These are phyloP conservation scores for Hippophae gyantsensis DNA, from an alignment of 306 rosid species.

Conservation along the genomic window DNA sequence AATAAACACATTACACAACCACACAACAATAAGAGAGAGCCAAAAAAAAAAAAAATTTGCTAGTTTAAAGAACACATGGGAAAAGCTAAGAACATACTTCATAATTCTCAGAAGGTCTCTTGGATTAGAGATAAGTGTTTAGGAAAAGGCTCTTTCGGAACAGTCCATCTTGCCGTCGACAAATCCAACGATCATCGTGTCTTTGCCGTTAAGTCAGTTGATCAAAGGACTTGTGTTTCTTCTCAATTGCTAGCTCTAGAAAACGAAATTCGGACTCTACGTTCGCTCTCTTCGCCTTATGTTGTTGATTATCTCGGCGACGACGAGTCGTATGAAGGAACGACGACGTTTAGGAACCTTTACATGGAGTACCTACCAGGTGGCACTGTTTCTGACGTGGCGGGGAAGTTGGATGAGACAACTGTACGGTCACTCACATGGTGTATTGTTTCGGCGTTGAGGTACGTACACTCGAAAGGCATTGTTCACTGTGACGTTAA, in stretches of 20 bases:
- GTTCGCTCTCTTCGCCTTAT: conserved; percentile 44
- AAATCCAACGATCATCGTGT: conserved; percentile 28
- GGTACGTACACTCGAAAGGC: conserved; percentile 43
- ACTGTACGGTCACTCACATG: conserved; percentile 40
- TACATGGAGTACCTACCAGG: conserved; percentile 73
- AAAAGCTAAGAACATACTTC: neutral
- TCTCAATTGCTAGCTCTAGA: conserved; percentile 47
- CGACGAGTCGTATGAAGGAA: conserved; percentile 41
- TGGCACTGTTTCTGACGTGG: conserved; percentile 56
- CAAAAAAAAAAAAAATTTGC: no score
- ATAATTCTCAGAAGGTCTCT: conserved; percentile 25
- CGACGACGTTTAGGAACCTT: conserved; percentile 49
- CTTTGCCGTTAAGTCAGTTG: conserved; percentile 82
- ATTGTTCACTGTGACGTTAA: conserved; percentile 83
- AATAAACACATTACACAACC: neutral
- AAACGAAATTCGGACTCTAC: conserved; percentile 61
- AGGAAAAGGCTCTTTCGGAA: conserved; percentile 72
- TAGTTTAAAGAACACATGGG: neutral
- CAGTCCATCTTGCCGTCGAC: conserved; percentile 43
- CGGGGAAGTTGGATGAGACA: conserved; percentile 32
- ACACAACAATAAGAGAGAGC: neutral
- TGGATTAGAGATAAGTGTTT: conserved; percentile 68
- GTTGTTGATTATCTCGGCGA: conserved; percentile 49
- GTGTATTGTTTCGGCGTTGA: conserved; percentile 60
- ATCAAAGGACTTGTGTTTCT: conserved; percentile 18